Conservation (phyloP, 1,139 yeast genomes). For the Taphrina sp. region DNA sequence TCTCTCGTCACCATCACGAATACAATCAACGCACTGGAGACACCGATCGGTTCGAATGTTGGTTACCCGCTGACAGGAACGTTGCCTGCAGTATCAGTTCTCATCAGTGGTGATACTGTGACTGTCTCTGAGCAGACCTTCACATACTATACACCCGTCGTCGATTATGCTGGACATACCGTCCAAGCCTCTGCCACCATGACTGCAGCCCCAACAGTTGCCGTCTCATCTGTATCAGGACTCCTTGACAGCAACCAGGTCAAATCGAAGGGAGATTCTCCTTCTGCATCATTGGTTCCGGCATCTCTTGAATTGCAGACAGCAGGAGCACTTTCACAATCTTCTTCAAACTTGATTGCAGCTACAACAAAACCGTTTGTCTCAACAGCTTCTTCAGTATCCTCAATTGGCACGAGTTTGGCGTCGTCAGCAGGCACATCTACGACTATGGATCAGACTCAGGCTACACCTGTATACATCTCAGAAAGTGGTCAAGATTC, state of each 20-base stretch:
- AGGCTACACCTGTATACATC: background rate
- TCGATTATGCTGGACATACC: constrained; percentile 1
- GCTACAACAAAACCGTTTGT: background rate
- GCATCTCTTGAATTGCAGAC: too few relatives aligned
- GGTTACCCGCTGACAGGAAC: constrained; percentile 22
- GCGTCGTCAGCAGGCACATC: background rate
- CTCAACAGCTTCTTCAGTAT: background rate
- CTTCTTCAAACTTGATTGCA: background rate
- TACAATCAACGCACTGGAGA: constrained; percentile 14
- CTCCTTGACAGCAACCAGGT: background rate
- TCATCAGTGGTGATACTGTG: constrained; percentile 16
- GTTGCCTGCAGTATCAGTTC: constrained; percentile 16
- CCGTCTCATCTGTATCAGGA: constrained; percentile 1
- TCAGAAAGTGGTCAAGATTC: constrained; percentile 5
- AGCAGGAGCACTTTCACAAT: too few relatives aligned
- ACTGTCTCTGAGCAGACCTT: constrained; percentile 19
- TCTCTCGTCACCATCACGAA: constrained; percentile 18
- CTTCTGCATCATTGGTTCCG: background rate
- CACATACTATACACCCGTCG: constrained; percentile 26
- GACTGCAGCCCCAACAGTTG: constrained; percentile 10
- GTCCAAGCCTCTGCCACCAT: constrained; percentile 5
- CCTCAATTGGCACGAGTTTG: background rate
- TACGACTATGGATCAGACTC: background rate
- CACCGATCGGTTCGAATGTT: constrained; percentile 18
- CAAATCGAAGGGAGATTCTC: background rate